Percentiles rank a stretch among this genome's conserved stretches.
Evolutionary conservation across 495 filamentous ascomycete genomes (phyloP).

Genomic region (Aspergillus steynii): DNA sequence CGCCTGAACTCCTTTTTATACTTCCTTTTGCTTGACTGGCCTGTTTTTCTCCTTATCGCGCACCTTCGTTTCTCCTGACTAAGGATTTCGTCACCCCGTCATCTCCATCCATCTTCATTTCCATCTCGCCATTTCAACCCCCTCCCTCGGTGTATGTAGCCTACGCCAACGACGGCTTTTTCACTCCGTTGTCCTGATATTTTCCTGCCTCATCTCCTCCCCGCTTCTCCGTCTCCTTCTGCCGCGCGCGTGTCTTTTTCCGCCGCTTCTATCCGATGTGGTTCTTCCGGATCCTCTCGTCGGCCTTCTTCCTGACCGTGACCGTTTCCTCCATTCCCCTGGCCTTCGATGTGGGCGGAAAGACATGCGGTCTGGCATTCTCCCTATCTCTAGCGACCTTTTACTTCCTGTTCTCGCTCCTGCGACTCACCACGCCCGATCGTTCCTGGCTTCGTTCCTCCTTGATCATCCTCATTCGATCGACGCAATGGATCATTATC

Average conservation of each 20-base stretch:
- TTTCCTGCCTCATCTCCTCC: not conserved
- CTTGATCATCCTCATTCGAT: conserved; percentile 61
- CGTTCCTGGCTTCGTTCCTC: conserved; percentile 70
- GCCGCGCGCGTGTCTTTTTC: not conserved
- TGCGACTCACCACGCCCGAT: conserved; percentile 79
- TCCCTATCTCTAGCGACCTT: conserved; percentile 82
- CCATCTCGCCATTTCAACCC: conserved; percentile 1
- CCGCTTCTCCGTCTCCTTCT: conserved; percentile 4
- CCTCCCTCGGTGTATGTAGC: not conserved
- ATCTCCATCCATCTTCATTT: conserved; percentile 4
- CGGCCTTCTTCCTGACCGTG: conserved; percentile 77
- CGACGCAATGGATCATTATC: conserved; percentile 80
- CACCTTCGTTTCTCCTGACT: conserved; percentile 4
- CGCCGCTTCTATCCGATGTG: conserved; percentile 51
- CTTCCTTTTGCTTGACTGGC: not conserved
- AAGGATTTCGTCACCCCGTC: conserved; percentile 4
- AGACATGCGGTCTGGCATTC: conserved; percentile 89
- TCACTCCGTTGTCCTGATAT: not conserved
- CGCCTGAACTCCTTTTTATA: not conserved
- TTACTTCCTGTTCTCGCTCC: conserved; percentile 83
- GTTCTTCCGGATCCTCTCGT: conserved; percentile 70
- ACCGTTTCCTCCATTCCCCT: conserved; percentile 92
- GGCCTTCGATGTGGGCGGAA: conserved; percentile 94
- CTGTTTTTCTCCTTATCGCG: not conserved
- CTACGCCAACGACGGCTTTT: not conserved